These are phyloP conservation scores for Thymus quinquecostatus DNA, from an alignment of 257 asterid species.

Conservation along the genomic window DNA sequence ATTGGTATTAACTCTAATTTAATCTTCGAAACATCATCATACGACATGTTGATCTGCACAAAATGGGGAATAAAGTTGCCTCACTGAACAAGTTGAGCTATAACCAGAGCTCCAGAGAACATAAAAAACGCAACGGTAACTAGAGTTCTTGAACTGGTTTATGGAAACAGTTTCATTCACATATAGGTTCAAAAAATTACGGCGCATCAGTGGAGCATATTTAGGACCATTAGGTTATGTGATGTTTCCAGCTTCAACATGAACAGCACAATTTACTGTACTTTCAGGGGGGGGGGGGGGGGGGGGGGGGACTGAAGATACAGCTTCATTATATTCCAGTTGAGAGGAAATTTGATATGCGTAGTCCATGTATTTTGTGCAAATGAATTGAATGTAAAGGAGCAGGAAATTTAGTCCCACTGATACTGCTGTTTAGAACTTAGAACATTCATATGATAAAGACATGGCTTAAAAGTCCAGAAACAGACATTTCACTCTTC, in stretches of 20 bases:
- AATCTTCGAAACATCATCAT: conserved; percentile 70
- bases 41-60: conserved; percentile 82
- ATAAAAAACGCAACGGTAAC: not conserved
- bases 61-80: conserved; percentile 29
- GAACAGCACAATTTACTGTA: conserved; percentile 10
- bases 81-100: conserved; percentile 7
- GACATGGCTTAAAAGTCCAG: conserved; percentile 7
- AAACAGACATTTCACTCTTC: conserved; percentile 14
- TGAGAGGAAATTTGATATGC: not conserved
- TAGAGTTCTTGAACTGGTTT: conserved; percentile 1
- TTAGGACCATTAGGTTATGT: conserved; percentile 3
- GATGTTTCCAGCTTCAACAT: conserved; percentile 15
- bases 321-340: conserved; percentile 1
- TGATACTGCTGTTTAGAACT: conserved; percentile 7
- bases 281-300: not conserved
- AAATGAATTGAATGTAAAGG: conserved; percentile 11
- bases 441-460: conserved; percentile 9
- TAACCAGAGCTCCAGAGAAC: not conserved
- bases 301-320: not conserved
- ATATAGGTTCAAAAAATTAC: conserved; percentile 20
- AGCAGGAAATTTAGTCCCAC: conserved; percentile 13
- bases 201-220: conserved; percentile 1
- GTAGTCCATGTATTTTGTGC: conserved; percentile 12
- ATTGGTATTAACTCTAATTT: conserved; percentile 79
- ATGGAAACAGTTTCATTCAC: conserved; percentile 8